Percentiles rank a stretch among this genome's conserved stretches.
Conservation (phyloP, 2,329 filamentous ascomycete species). For the Saccharata proteae region DNA sequence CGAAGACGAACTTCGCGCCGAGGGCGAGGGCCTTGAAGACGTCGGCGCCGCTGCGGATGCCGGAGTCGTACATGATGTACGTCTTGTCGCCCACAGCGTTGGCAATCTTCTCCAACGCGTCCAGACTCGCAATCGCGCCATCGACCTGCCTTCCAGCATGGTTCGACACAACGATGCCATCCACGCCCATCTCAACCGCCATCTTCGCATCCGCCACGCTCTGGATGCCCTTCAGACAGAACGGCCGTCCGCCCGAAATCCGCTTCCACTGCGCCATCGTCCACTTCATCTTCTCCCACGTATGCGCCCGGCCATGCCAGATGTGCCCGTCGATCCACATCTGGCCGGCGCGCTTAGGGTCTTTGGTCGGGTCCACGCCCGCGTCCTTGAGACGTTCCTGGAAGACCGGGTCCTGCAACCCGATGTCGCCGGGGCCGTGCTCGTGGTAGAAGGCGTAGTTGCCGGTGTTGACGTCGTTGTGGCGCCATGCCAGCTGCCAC, state of each 20-base stretch:
- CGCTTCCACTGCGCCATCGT: slow-evolving; percentile 45
- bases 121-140: slow-evolving; percentile 46
- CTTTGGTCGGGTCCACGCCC: slow-evolving; percentile 40
- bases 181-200: slow-evolving; percentile 47
- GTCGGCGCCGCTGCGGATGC: slow-evolving; percentile 44
- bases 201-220: slow-evolving; percentile 49
- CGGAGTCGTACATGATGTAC: slow-evolving; percentile 49
- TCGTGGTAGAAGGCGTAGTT: slow-evolving; percentile 54
- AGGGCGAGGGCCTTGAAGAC: slow-evolving; percentile 49
- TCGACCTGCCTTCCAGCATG: slow-evolving; percentile 58
- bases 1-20: slow-evolving; percentile 49
- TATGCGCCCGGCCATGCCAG: slow-evolving; percentile 50
- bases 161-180: slow-evolving; percentile 58
- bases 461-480: slow-evolving; percentile 42
- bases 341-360: slow-evolving; percentile 42
- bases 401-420: slow-evolving; percentile 48
- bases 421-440: slow-evolving; percentile 45
- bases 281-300: slow-evolving; percentile 56
- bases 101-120: slow-evolving; percentile 47
- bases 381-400: slow-evolving; percentile 37
- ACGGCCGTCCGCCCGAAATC: slow-evolving; percentile 44
- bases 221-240: slow-evolving; percentile 59
- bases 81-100: slow-evolving; percentile 38
- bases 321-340: slow-evolving; percentile 55
- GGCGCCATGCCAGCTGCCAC: slow-evolving; percentile 51